phyloP scores from a whole-genome alignment of 2,329 filamentous ascomycete genomes.

The Fusarium austroafricanum region DNA sequence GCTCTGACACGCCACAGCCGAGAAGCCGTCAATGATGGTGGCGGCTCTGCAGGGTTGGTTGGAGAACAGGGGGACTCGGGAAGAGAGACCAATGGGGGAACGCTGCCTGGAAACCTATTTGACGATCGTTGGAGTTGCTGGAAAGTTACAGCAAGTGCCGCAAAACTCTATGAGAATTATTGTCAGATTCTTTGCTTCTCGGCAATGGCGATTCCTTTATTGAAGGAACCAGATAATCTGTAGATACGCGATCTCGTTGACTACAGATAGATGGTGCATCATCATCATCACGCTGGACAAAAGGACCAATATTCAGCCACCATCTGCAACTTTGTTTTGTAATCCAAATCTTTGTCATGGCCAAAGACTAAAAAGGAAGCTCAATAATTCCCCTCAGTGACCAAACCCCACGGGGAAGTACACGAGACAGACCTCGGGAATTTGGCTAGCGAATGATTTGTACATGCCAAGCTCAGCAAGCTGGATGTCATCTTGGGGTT shows the following conservation, averaged over 20 bases:
- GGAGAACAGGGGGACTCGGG: constrained; percentile 6
- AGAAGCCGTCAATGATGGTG: constrained; percentile 17
- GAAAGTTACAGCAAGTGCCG: constrained; percentile 14
- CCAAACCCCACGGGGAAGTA: constrained; percentile 26
- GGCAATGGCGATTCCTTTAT: neutral
- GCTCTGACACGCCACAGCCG: constrained; percentile 30
- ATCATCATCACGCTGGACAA: neutral
- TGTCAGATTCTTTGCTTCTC: neutral
- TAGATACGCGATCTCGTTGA: neutral
- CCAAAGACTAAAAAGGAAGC: constrained; percentile 25
- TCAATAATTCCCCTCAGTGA: constrained; percentile 24
- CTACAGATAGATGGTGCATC: neutral
- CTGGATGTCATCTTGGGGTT: constrained; percentile 5
- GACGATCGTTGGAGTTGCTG: neutral
- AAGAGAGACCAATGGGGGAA: neutral
- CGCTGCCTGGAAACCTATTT: neutral
- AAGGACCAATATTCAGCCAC: constrained; percentile 10
- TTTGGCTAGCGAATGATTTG: constrained; percentile 9
- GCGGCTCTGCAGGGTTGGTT: constrained; percentile 26
- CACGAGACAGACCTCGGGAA: constrained; percentile 7
- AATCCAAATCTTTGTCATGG: neutral
- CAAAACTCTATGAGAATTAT: neutral
- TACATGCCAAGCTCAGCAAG: neutral
- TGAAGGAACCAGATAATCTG: neutral
- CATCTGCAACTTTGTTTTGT: constrained; percentile 17